Base-by-base conservation (phyloP, 2,329 filamentous ascomycete genomes). In the Ceratocystis huliohia region DNA sequence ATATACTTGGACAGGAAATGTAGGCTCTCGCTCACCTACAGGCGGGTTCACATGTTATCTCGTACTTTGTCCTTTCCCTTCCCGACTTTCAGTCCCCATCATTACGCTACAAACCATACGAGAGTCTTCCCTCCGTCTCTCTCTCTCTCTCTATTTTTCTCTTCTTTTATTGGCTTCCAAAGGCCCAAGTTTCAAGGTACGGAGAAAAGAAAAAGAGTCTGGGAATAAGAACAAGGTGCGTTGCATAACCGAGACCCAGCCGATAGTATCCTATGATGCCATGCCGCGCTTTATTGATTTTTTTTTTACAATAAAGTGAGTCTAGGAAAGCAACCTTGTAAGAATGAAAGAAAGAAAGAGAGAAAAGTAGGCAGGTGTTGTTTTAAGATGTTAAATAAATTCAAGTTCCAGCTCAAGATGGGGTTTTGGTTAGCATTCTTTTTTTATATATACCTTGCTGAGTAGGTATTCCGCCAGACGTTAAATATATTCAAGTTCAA, bases 111-210 rank as follows among this genome's bases (percentile, higher is more conserved):
- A 13, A 37, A 10, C 10, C 10, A 37, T 37, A 10, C 33, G 33
- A 37, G 33, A 10, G 10, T 10, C 33, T 37, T 3, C 2, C 33
- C 33, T 30, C 15, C 1, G 3, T 45, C 17, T 45, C 7, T 45
- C 10, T 17, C 17, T 62, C 22, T 46, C 25, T 10, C 30, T 25
- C 20, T 5, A 20, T 46, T 30, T 46, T 28, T 48, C 17, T 46
- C 41, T 25, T 45, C 28, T 65, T 53, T 65, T 33, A 17, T 17
- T 64, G 30, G 44, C 41, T n/a, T 28, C 25, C n/a, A 28, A 41
- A 44, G 53, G 53, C n/a, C 53, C 53, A 57, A 30, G 53, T 22
- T 30, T 28, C 53, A 30, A 57, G 53, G 53, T 30, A 57, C 53
- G 25, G 22, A 57, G 53, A 57, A 57, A 30, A 30, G 6, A 30